phyloP scores from a whole-genome alignment of 2,329 filamentous ascomycete genomes.

The Aureobasidium uvarum region DNA sequence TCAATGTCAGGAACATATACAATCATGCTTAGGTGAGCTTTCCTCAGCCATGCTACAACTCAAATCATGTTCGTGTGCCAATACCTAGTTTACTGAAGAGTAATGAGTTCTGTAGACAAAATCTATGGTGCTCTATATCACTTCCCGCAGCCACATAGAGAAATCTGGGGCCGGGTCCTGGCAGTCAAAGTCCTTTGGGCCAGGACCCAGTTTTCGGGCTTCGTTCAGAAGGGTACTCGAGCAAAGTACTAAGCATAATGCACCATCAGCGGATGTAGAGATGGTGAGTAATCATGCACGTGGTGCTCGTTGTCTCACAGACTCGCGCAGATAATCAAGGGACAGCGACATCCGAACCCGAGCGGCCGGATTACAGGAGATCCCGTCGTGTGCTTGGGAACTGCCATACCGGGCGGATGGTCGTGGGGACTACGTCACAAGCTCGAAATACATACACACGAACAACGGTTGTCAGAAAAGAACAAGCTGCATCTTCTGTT shows the following conservation, averaged over 20 bases:
- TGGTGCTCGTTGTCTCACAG: neutral
- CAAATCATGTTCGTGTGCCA: neutral
- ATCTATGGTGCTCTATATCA: neutral
- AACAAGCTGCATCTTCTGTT: slow-evolving; percentile 16
- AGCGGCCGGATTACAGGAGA: slow-evolving; percentile 6
- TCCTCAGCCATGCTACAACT: neutral
- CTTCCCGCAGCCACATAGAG: neutral
- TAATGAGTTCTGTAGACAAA: neutral
- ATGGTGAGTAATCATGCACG: slow-evolving; percentile 7
- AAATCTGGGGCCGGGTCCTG: neutral
- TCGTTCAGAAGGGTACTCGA: neutral
- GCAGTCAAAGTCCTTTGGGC: neutral
- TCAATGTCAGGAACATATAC: neutral
- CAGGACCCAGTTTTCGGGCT: neutral
- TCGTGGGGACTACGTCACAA: slow-evolving; percentile 20
- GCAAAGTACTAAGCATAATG: neutral
- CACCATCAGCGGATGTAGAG: neutral
- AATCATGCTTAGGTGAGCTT: slow-evolving; percentile 4
- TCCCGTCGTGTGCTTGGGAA: slow-evolving; percentile 21
- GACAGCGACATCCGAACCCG: slow-evolving; percentile 1
- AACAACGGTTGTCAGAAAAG: slow-evolving; percentile 19
- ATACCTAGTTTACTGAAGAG: neutral
- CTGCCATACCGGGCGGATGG: slow-evolving; percentile 17
- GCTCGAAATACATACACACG: slow-evolving; percentile 8
- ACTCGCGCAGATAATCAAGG: neutral